Conservation (phyloP, 2,329 filamentous ascomycete species). For the Apiospora rasikravindrae region DNA sequence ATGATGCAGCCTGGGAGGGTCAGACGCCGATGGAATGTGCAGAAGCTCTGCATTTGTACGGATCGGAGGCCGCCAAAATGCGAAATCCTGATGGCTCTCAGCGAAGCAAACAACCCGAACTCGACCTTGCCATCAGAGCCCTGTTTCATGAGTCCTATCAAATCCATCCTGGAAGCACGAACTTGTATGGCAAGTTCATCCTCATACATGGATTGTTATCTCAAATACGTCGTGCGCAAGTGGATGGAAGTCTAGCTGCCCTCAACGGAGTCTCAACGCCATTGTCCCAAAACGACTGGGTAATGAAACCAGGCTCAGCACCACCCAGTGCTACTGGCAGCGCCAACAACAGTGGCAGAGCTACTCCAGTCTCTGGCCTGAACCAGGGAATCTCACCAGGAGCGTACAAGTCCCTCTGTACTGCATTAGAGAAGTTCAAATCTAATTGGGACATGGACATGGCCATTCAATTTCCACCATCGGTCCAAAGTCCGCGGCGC, state of each 20-base stretch:
- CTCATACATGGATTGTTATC: constrained; percentile 72
- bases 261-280: constrained; percentile 57
- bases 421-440: constrained; percentile 75
- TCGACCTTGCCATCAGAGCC: constrained; percentile 65
- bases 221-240: constrained; percentile 56
- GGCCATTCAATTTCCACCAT: constrained; percentile 67
- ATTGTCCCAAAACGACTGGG: constrained; percentile 64
- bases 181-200: constrained; percentile 76
- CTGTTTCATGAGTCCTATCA: constrained; percentile 64
- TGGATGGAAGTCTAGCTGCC: constrained; percentile 45
- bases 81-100: constrained; percentile 67
- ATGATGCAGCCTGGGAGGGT: constrained; percentile 78
- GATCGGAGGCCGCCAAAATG: constrained; percentile 57
- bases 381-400: constrained; percentile 48
- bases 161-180: constrained; percentile 70
- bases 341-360: constrained; percentile 50
- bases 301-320: constrained; percentile 49
- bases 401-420: constrained; percentile 53
- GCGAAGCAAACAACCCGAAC: constrained; percentile 66
- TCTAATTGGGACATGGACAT: constrained; percentile 74
- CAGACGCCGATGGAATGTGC: constrained; percentile 63
- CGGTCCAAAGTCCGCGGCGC: constrained; percentile 58
- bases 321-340: constrained; percentile 47
- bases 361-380: constrained; percentile 50
- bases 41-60: constrained; percentile 67